phyloP scores from a whole-genome alignment of 805 yeast species.

The Priceomyces castillae region DNA sequence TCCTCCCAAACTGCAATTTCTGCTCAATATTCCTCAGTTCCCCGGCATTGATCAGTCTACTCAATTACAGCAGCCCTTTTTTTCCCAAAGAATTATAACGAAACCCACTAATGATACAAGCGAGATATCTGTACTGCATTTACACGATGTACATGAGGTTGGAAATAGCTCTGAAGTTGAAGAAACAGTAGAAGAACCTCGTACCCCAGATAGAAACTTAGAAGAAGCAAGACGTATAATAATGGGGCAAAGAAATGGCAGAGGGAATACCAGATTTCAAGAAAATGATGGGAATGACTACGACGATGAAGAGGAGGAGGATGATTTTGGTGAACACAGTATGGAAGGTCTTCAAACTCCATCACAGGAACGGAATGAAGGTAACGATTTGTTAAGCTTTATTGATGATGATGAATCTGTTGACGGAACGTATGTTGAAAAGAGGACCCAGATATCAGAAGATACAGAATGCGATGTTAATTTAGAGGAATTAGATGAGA shows the following conservation, averaged over 20 bases:
- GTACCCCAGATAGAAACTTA: conserved; percentile 8
- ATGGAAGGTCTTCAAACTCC: conserved; percentile 38
- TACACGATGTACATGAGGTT: too few relatives aligned
- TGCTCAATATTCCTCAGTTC: neutral
- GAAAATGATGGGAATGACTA: neutral
- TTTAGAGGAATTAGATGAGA: conserved; percentile 22
- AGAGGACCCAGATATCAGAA: conserved; percentile 7
- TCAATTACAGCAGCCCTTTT: neutral
- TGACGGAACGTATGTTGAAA: conserved; percentile 13
- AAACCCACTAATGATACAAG: too few relatives aligned
- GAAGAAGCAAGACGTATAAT: conserved; percentile 19
- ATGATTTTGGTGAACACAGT: conserved; percentile 30
- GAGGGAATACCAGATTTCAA: neutral
- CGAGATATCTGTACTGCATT: too few relatives aligned
- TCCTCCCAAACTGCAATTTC: too few relatives aligned
- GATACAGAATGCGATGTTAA: conserved; percentile 12
- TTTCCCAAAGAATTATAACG: neutral
- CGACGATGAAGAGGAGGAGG: conserved; percentile 22
- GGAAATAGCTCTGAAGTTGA: too few relatives aligned
- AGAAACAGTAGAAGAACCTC: neutral
- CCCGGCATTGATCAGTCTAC: neutral
- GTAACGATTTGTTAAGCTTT: conserved; percentile 30
- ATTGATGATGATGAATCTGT: conserved; percentile 17
- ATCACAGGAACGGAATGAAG: conserved; percentile 28
- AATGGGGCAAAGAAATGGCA: conserved; percentile 7